Conservation (phyloP, 2,329 filamentous ascomycete genomes). For the Diaporthe australafricana region DNA sequence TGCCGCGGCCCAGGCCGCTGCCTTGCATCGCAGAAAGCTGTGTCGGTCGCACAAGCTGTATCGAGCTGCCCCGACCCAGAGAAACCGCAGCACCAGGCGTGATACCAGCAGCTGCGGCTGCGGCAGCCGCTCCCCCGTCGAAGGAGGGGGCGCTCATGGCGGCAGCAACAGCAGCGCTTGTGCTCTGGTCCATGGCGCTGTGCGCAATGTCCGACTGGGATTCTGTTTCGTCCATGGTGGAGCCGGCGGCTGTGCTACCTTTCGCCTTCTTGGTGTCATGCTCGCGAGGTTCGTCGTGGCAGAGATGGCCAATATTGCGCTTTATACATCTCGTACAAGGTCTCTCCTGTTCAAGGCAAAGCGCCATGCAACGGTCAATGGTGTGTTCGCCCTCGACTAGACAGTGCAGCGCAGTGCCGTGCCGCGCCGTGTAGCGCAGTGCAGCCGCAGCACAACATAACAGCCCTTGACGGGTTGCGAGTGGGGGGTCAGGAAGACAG, state of each 20-base stretch:
- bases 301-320: conserved; percentile 97
- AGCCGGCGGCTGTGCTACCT: conserved; percentile 64
- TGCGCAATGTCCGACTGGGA: conserved; percentile 60
- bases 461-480: conserved; percentile 43
- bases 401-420: conserved; percentile 21
- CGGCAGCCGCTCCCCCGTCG: conserved; percentile 50
- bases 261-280: conserved; percentile 83
- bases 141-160: conserved; percentile 67
- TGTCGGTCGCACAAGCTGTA: conserved; percentile 79
- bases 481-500: conserved; percentile 41
- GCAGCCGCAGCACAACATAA: conserved; percentile 37
- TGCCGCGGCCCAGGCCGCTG: conserved; percentile 68
- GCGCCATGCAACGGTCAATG: conserved; percentile 46
- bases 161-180: conserved; percentile 41
- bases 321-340: conserved; percentile 98
- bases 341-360: conserved; percentile 74
- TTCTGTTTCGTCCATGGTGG: conserved; percentile 71
- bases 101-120: conserved; percentile 34
- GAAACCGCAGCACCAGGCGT: conserved; percentile 46
- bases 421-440: conserved; percentile 31
- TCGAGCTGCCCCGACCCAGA: conserved; percentile 63
- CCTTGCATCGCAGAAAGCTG: conserved; percentile 75
- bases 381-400: conserved; percentile 47
- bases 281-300: conserved; percentile 96
- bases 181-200: conserved; percentile 65